Evolutionary conservation across 257 asterid species (phyloP), one percentile per base, ranked within the genome.

Genomic region (Lycium ferocissimum): DNA sequence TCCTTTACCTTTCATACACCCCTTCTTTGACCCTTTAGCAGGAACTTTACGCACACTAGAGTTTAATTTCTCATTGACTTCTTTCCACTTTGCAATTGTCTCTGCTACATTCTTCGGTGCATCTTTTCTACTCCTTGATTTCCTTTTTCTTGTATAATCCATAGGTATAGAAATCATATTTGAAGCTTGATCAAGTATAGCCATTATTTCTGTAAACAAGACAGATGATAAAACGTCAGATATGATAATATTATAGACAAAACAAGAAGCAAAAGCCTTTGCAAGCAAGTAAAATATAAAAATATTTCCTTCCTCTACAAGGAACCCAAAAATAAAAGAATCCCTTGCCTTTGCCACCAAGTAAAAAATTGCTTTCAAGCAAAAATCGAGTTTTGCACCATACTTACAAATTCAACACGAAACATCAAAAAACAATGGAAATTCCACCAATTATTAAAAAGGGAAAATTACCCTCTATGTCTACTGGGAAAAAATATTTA

Each of bases 21-120:
- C 92, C 17, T 87, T 89, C 87, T 87, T 89, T 8, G 92, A 89
- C 26, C 92, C 92, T 85, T 87, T 89, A 7, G 90, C 89, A 1
- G 92, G 92, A 58, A 72, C 86, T 80, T 81, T 87, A 15, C 86
- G 85, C 51, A 45, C 82, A 38, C 56, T 11, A 14, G 53, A 59
- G 0, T 85, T 85, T 17, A 59, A 85, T 40, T 84, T 87, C 57
- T 87, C 85, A 4, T 89, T 87, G 79, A 84, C 88, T 9, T 87
- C 85, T 84, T 89, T 89, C 92, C 92, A 89, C 80, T 35, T 89
- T 2, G 89, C 87, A 72, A 89, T 80, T 10, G 85, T 87, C 2
- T 86, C 87, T 15, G 88, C 89, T 18, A 89, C 86, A 57, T 56
- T 70, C 47, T 79, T 73, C 0, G 87, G 26, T 1, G 83, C 87